These are phyloP conservation scores for Diversispora epigaea DNA, from an alignment of 192 early-diverging fungal genomes.

Conservation along the genomic window DNA sequence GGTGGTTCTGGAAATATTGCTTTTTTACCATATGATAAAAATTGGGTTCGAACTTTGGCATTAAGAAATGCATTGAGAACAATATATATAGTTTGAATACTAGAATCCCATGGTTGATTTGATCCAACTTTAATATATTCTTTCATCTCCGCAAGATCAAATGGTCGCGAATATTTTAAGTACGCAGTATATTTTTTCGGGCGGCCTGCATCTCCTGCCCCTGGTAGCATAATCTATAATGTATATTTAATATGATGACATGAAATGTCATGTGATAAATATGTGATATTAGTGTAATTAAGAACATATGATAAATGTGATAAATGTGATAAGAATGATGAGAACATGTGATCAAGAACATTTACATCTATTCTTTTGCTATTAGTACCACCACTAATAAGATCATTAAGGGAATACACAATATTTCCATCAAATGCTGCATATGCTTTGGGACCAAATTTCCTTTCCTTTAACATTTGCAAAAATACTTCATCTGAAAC, in stretches of 20 bases:
- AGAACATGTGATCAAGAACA: neutral
- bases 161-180: neutral
- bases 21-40: constrained; percentile 9
- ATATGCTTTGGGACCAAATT: neutral
- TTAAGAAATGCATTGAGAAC: constrained; percentile 5
- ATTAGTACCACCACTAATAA: neutral
- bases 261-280: no score
- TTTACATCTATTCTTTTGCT: neutral
- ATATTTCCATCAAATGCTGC: neutral
- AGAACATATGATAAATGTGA: neutral
- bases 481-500: neutral
- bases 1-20: neutral
- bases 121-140: neutral
- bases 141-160: neutral
- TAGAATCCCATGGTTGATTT: constrained; percentile 1
- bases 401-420: constrained; percentile 7
- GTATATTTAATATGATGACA: no score
- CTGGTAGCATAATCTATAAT: neutral
- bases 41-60: constrained; percentile 2
- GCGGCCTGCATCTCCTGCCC: neutral
- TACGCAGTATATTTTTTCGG: neutral
- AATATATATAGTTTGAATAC: neutral
- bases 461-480: neutral
- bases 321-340: neutral
- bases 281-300: neutral